Evolutionary conservation across 2,329 filamentous ascomycete genomes (phyloP).

Genomic region (Botrytis deweyae): DNA sequence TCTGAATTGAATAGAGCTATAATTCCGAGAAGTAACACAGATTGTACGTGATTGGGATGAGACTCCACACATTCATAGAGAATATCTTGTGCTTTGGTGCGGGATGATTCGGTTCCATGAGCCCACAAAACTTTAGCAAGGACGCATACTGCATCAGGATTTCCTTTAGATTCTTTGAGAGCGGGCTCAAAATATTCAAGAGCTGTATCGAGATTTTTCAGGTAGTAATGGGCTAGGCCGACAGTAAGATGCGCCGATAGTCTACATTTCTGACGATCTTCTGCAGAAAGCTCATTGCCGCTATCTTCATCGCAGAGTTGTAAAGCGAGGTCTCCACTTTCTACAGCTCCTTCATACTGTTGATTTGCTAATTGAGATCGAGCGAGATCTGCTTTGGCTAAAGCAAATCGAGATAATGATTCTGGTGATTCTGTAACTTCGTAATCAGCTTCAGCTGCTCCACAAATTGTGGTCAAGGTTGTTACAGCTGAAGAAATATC

Average conservation of each 20-base stretch:
- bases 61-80: slow-evolving; percentile 78
- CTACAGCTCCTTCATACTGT: slow-evolving; percentile 66
- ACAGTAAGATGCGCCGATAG: slow-evolving; percentile 84
- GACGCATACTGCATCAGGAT: slow-evolving; percentile 82
- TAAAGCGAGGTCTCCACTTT: slow-evolving; percentile 78
- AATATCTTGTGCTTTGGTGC: slow-evolving; percentile 72
- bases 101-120: slow-evolving; percentile 71
- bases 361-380: slow-evolving; percentile 74
- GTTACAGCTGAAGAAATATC: slow-evolving; percentile 64
- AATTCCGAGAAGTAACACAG: slow-evolving; percentile 77
- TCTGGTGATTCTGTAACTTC: slow-evolving; percentile 76
- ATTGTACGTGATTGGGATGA: slow-evolving; percentile 72
- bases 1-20: slow-evolving; percentile 82
- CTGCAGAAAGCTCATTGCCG: slow-evolving; percentile 61
- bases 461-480: slow-evolving; percentile 65
- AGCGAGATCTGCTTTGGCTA: slow-evolving; percentile 83
- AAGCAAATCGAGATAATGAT: slow-evolving; percentile 72
- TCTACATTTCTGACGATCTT: slow-evolving; percentile 67
- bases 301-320: slow-evolving; percentile 73
- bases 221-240: slow-evolving; percentile 78
- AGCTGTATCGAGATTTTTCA: slow-evolving; percentile 62
- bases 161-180: slow-evolving; percentile 70
- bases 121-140: slow-evolving; percentile 93
- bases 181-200: slow-evolving; percentile 79
- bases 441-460: slow-evolving; percentile 73